phyloP scores from a whole-genome alignment of 148 eudicot genomes.

The Salicornia ramosissima region DNA sequence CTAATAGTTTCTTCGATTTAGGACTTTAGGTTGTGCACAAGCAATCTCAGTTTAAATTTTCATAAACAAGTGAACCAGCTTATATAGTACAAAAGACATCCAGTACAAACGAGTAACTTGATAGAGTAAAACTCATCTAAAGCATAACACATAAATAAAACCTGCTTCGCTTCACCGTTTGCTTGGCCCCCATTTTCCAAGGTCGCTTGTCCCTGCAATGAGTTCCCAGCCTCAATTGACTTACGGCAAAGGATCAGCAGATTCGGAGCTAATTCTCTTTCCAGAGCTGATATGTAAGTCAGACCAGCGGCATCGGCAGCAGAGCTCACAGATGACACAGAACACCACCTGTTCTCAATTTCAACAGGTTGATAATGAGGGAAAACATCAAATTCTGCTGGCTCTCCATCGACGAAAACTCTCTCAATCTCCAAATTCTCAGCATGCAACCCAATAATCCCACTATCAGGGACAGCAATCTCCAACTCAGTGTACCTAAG shows the following conservation, averaged over 20 bases:
- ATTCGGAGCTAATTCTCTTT: slow-evolving; percentile 87
- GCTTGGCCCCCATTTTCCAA: slow-evolving; percentile 53
- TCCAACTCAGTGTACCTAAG: slow-evolving; percentile 81
- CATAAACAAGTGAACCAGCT: neutral
- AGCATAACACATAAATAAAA: slow-evolving; percentile 22
- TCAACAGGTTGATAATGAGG: slow-evolving; percentile 78
- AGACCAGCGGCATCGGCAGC: slow-evolving; percentile 98
- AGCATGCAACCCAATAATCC: slow-evolving; percentile 88
- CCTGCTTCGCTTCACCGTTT: slow-evolving; percentile 66
- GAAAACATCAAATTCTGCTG: slow-evolving; percentile 77
- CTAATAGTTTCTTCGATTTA: too few relatives aligned
- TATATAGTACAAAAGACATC: neutral
- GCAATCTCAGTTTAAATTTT: neutral
- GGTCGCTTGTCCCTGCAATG: slow-evolving; percentile 32
- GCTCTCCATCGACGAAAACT: slow-evolving; percentile 79
- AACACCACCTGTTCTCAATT: slow-evolving; percentile 87
- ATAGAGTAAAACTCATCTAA: neutral
- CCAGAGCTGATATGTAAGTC: slow-evolving; percentile 75
- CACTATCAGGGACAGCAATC: slow-evolving; percentile 76
- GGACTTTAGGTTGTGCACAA: neutral
- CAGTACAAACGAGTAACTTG: neutral
- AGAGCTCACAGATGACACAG: slow-evolving; percentile 82
- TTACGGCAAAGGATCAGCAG: slow-evolving; percentile 83
- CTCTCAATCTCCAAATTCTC: slow-evolving; percentile 90
- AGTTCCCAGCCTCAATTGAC: slow-evolving; percentile 33